Conservation (phyloP, 257 asterid species). For the Leptodermis oblonga region DNA sequence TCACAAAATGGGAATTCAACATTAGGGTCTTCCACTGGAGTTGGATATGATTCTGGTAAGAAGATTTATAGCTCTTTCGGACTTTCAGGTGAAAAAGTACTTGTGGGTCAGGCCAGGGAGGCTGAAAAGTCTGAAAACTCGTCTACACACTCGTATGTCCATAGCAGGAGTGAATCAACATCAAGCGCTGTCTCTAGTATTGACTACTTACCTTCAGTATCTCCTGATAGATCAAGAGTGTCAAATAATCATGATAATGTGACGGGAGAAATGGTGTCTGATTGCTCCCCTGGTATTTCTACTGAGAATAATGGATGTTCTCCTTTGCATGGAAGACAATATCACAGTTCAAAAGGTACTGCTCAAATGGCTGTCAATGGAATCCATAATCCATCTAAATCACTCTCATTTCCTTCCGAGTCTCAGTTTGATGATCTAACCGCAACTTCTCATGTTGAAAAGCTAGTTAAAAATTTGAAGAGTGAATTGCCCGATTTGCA, state of each 20-base stretch:
- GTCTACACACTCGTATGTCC: slow-evolving; percentile 71
- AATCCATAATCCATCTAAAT: slow-evolving; percentile 36
- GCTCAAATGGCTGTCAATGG: slow-evolving; percentile 42
- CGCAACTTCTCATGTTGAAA: slow-evolving; percentile 55
- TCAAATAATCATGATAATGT: slow-evolving; percentile 38
- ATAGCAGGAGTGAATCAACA: slow-evolving; percentile 87
- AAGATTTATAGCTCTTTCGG: slow-evolving; percentile 23
- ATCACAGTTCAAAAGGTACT: slow-evolving; percentile 45
- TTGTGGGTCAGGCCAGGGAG: slow-evolving; percentile 26
- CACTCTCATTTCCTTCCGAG: slow-evolving; percentile 44
- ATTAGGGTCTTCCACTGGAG: slow-evolving; percentile 32
- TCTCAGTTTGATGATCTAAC: slow-evolving; percentile 43
- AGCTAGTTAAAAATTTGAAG: slow-evolving; percentile 52
- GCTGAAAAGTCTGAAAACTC: slow-evolving; percentile 45
- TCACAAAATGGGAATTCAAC: slow-evolving; percentile 29
- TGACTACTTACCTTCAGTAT: slow-evolving; percentile 49
- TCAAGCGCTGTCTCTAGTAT: slow-evolving; percentile 84
- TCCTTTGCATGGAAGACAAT: slow-evolving; percentile 33
- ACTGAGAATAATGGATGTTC: slow-evolving; percentile 28
- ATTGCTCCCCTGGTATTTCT: slow-evolving; percentile 22
- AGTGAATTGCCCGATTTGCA: slow-evolving; percentile 53
- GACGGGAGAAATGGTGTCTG: slow-evolving; percentile 34
- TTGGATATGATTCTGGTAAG: slow-evolving; percentile 26
- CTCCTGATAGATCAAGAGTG: slow-evolving; percentile 46
- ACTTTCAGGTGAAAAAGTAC: slow-evolving; percentile 32